Conservation (phyloP, 345 rosid genomes). For the Acer negundo region DNA sequence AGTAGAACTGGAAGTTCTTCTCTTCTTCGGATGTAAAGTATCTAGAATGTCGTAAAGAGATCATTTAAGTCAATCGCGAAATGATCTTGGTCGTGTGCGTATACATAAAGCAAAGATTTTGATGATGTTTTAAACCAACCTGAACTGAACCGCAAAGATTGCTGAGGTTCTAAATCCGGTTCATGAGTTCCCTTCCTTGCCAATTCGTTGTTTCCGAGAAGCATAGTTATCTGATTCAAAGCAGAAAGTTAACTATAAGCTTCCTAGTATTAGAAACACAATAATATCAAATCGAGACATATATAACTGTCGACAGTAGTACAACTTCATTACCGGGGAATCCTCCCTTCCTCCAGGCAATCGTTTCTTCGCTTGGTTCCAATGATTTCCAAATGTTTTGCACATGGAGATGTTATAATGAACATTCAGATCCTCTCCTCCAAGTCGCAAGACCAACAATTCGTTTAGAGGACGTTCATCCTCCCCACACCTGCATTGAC, state of each 20-base stretch:
- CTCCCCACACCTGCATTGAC: conserved; percentile 58
- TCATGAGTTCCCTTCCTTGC: conserved; percentile 24
- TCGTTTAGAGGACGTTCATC: conserved; percentile 77
- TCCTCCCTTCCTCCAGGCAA: conserved; percentile 26
- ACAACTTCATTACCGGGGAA: conserved; percentile 30
- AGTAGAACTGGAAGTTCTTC: conserved; percentile 28
- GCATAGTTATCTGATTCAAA: conserved; percentile 31
- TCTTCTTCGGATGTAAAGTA: conserved; percentile 40
- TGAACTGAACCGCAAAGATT: conserved; percentile 34
- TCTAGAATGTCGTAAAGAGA: conserved; percentile 31
- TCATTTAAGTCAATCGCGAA: not conserved
- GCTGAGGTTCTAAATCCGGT: conserved; percentile 32
- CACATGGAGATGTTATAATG: conserved; percentile 37
- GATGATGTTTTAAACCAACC: conserved; percentile 28
- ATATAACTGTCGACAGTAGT: not conserved
- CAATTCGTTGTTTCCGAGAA: conserved; percentile 15
- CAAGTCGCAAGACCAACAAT: conserved; percentile 58
- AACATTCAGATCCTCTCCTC: conserved; percentile 37
- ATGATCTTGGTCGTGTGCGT: not conserved
- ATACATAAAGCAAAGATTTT: not conserved
- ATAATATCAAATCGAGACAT: conserved; percentile 7
- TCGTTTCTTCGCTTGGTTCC: conserved; percentile 46
- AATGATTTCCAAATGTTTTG: conserved; percentile 46
- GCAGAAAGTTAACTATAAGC: not conserved
- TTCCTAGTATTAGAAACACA: conserved; percentile 1